Base-by-base conservation (phyloP, 371 early-diverging fungal genomes). In the Chytridiales sp. region DNA sequence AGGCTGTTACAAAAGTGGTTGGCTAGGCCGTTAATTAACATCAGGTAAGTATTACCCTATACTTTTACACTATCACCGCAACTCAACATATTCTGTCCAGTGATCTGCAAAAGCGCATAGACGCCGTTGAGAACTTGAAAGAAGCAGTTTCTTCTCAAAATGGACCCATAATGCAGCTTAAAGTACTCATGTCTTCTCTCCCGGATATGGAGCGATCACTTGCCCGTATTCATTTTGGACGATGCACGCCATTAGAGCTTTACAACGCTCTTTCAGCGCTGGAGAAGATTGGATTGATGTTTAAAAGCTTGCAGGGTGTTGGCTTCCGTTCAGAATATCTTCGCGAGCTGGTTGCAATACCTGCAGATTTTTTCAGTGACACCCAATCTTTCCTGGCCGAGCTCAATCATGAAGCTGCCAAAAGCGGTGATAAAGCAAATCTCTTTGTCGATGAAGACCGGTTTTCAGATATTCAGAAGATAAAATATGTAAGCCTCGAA, bases 1-100 rank as follows among this genome's bases (percentile, higher is more conserved):
- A 73, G 94, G 27, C 56, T 90, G 55, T 72, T 95, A 43, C 82
- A 84, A 39, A 85, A 84, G 60, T 94, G 92, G 93, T 69, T 92
- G 2, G 85, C 86, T 0, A 75, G 84, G 47, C 96, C 96, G 0
- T 72, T 88, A 15, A 66, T 83, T 4, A 69, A 86, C 26, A 51
- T 60, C 1, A 41, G 47, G 65, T 64, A 34, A 34, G 55, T 50
- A 17, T 21, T 49, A 35, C 22, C 29, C 27, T 30, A 21, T 29
- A 36, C 21, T 19, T 5, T 46, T 21, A 3, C 2, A 56, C 17
- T 22, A 40, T 3, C 24, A 3, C 13, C 29, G 22, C 0, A 29
- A 42, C 32, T 27, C 17, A 29, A n/a, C 19, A 59, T 35, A 15
- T 35, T 26, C 6, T 22, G 24, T 13, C 56, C 49, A 47, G 31